These are phyloP conservation scores for Bipolaris sorokiniana DNA, from an alignment of 2,329 filamentous ascomycete species.

Conservation along the genomic window DNA sequence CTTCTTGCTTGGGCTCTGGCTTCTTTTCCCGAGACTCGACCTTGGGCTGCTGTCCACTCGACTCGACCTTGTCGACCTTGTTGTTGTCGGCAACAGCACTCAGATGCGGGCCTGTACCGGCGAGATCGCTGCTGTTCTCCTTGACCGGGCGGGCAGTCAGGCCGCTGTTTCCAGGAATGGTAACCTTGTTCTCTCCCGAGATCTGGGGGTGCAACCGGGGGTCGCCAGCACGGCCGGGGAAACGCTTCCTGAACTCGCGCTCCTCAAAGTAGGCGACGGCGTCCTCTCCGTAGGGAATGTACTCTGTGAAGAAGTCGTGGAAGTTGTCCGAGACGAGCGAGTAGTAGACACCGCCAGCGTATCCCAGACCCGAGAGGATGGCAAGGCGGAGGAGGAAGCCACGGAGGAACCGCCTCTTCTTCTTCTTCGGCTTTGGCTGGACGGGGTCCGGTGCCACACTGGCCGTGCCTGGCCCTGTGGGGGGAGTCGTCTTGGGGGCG, in stretches of 20 bases:
- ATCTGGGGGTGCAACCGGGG: conserved; percentile 55
- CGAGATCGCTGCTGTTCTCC: conserved; percentile 53
- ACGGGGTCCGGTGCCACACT: conserved; percentile 51
- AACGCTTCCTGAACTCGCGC: conserved; percentile 86
- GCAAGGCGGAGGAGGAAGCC: conserved; percentile 75
- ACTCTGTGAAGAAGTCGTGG: conserved; percentile 99
- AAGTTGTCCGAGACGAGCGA: conserved; percentile 95
- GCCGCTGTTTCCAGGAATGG: conserved; percentile 83
- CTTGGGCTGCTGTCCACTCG: conserved; percentile 27
- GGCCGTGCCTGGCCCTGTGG: conserved; percentile 52
- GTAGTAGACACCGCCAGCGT: conserved; percentile 89
- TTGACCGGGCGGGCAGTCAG: conserved; percentile 79
- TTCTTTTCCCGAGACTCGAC: conserved; percentile 42
- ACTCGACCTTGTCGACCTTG: conserved; percentile 14
- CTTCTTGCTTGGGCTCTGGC: conserved; percentile 34
- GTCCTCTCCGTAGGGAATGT: conserved; percentile 91
- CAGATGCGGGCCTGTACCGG: conserved; percentile 62
- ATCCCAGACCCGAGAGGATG: conserved; percentile 77
- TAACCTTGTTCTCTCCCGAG: conserved; percentile 71
- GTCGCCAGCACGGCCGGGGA: conserved; percentile 59
- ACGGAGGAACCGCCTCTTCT: conserved; percentile 73
- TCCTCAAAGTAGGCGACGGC: conserved; percentile 96
- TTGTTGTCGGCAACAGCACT: conserved; percentile 63
- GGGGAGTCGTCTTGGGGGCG: conserved; percentile 45
- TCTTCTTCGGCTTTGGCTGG: conserved; percentile 62